phyloP scores from a whole-genome alignment of 2,329 filamentous ascomycete species.

The Madurella mycetomatis region DNA sequence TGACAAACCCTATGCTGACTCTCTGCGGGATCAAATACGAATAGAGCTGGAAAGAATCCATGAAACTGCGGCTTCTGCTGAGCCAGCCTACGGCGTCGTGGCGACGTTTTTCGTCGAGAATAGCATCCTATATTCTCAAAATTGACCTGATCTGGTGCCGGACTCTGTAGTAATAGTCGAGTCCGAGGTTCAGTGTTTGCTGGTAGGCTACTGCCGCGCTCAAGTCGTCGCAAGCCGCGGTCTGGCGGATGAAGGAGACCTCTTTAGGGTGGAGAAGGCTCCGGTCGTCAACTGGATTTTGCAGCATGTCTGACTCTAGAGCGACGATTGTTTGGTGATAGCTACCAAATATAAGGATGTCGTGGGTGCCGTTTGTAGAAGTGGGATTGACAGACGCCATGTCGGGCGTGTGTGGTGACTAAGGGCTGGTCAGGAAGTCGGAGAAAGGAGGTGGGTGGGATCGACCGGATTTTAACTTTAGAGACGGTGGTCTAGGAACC shows the following conservation, averaged over 20 bases:
- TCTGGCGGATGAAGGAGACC: background rate
- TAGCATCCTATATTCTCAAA: constrained; percentile 3
- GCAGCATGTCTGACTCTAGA: background rate
- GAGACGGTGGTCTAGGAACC: background rate
- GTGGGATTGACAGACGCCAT: constrained; percentile 1
- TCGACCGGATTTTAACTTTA: background rate
- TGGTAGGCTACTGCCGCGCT: background rate
- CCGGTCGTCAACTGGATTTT: background rate
- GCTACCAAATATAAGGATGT: constrained; percentile 2
- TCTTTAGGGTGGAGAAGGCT: constrained; percentile 3
- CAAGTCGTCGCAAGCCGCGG: background rate
- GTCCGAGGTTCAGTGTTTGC: constrained; percentile 1
- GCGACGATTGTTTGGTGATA: constrained; percentile 5
- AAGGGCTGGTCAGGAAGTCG: background rate
- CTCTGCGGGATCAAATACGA: constrained; percentile 3
- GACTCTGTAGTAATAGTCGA: constrained; percentile 9
- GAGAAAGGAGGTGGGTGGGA: background rate
- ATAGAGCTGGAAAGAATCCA: constrained; percentile 2
- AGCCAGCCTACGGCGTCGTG: constrained; percentile 4
- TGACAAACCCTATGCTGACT: constrained; percentile 2
- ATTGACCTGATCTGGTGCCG: constrained; percentile 6
- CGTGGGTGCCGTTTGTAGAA: background rate
- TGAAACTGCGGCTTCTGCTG: background rate
- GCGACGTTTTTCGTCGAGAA: constrained; percentile 6
- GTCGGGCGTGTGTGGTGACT: background rate